Evolutionary conservation across 192 early-diverging fungal genomes (phyloP), one percentile per base, ranked within the genome.

Genomic region (Entophlyctis luteolus): DNA sequence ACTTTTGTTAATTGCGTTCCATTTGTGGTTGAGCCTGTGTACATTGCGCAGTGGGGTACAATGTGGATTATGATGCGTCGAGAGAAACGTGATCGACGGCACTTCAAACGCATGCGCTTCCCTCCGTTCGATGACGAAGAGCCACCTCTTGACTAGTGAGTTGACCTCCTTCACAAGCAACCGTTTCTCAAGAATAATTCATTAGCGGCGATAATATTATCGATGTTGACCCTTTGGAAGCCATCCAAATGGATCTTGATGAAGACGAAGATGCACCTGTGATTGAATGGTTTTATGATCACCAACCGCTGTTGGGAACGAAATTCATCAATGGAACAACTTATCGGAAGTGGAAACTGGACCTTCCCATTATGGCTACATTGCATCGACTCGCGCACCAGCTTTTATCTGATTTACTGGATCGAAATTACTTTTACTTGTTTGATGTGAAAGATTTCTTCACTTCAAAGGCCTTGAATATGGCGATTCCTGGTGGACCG

Each of bases 51-150:
- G 77, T 99, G 97, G 97, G 97, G 92, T 45, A 92, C 92, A 18
- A 98, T 96, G 94, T 97, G 95, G 95, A 98, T 96, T 67, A 98
- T 96, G 97, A 99, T 99, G 97, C 86, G 97, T 60, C 85, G 97
- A 60, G 97, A 99, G 72, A 99, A 99, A 77, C 83, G 93, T 59
- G 95, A 96, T 67, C 89, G 97, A 73, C 86, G 91, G 65, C 94
- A 99, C 72, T 99, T 99, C 66, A 96, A 97, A 73, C 92, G 97
- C 70, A 99, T 98, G 95, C 86, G 94, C 53, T 95, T 96, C 74
- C 94, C 95, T 49, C 93, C 92, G 3, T 96, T 97, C 76, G 96
- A 99, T 77, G 97, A 99, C 65, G 97, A 99, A 77, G 97, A 99
- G 79, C 93, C 95, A 46, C 95, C 97, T 3, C 77, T 99, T 58